These are phyloP conservation scores for Leucosporidium creatinivorum DNA, from an alignment of 768 basidiomycete species.

Conservation along the genomic window DNA sequence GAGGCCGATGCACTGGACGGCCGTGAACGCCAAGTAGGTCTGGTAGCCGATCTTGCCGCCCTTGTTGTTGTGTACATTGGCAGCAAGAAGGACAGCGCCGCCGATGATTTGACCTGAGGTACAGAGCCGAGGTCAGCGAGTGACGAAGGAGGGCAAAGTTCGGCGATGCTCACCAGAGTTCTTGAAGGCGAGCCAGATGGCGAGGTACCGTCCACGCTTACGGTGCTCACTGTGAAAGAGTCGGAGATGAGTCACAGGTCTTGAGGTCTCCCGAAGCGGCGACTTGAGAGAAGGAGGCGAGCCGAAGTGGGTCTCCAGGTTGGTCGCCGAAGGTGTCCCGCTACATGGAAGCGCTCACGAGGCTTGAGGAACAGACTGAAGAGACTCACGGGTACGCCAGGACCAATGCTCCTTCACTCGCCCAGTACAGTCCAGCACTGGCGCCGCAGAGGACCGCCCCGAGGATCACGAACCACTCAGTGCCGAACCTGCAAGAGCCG, in stretches of 20 bases:
- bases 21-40: slow-evolving; percentile 8
- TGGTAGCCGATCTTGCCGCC: slow-evolving; percentile 16
- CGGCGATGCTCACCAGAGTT: not conserved
- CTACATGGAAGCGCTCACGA: too few relatives aligned
- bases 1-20: slow-evolving; percentile 2
- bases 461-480: slow-evolving; percentile 16
- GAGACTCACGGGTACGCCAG: not conserved
- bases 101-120: not conserved
- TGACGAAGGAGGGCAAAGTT: not conserved
- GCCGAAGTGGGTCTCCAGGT: too few relatives aligned
- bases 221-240: slow-evolving; percentile 4
- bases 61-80: slow-evolving; percentile 2
- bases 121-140: not conserved
- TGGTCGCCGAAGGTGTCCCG: too few relatives aligned
- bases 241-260: not conserved
- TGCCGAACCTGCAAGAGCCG: slow-evolving; percentile 3
- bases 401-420: not conserved
- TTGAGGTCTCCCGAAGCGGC: too few relatives aligned
- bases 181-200: slow-evolving; percentile 12
- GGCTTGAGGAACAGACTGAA: too few relatives aligned
- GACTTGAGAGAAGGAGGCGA: too few relatives aligned
- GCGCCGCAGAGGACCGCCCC: slow-evolving; percentile 13
- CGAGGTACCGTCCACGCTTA: not conserved
- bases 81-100: slow-evolving; percentile 7
- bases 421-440: slow-evolving; percentile 13